Evolutionary conservation across 2,329 filamentous ascomycete species (phyloP), one percentile per base, ranked within the genome.

Genomic region (Monilinia polystroma): DNA sequence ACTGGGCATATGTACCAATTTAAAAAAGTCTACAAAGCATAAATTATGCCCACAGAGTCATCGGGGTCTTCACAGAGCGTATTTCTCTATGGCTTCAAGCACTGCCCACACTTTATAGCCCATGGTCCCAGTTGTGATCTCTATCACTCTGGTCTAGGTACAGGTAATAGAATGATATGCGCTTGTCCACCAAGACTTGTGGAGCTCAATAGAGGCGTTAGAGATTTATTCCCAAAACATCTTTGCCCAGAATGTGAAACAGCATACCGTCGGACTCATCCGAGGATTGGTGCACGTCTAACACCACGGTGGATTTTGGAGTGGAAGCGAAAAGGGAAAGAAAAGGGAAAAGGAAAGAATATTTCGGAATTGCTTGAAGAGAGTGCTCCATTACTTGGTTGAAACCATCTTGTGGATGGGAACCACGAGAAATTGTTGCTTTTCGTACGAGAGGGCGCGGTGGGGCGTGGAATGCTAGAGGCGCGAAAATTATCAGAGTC

Each of bases 261-360:
- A 10, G 35, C 16, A 26, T 43, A 57, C 14, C 4, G 8, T 26
- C 38, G 55, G 3, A 8, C 29, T 11, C 38, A 57, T 43, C 55
- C 55, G 7, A n/a, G 38, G 6, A 57, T 57, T 12, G 2, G 14
- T 12, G 38, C 55, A 10, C n/a, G 38, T 16, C 2, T 57, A n/a
- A 57, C 38, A 16, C 55, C 55, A 4, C 38, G 38, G 14, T 57
- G 55, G 38, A 57, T 57, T 18, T 43, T 57, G 35, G 38, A 57
- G 16, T 18, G 38, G 35, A 43, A 26, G n/a, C 6, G 35, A 4
- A 43, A 41, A 12, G 35, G n/a, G 5, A 56, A 56, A n/a, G n/a
- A n/a, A n/a, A n/a, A n/a, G 35, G 32, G 35, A 4, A 56, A 18
- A 6, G 16, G 45, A 35, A 3, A 32, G 12, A 0, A n/a, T 38